phyloP scores from a whole-genome alignment of 805 yeast species.

The Ogataea polymorpha region DNA sequence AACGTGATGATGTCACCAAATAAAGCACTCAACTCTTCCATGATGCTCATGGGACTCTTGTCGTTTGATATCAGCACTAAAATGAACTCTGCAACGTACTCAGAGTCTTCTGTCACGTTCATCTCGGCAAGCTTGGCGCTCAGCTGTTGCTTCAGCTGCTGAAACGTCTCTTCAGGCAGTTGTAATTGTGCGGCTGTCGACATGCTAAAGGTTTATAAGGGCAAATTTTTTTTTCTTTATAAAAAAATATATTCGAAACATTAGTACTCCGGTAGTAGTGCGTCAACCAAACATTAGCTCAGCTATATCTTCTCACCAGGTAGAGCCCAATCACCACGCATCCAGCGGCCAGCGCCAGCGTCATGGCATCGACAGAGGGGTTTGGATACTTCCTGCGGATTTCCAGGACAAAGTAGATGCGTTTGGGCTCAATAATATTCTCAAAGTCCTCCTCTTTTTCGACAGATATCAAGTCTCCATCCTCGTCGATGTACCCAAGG shows the following conservation, averaged over 20 bases:
- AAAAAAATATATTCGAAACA: not conserved
- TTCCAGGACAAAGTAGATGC: constrained; percentile 16
- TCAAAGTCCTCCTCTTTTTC: constrained; percentile 36
- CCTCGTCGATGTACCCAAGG: constrained; percentile 39
- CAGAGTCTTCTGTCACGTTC: constrained; percentile 48
- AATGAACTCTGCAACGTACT: constrained; percentile 70
- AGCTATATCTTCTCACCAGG: constrained; percentile 1
- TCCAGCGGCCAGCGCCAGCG: constrained; percentile 3
- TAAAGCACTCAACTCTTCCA: constrained; percentile 55
- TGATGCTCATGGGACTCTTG: constrained; percentile 57
- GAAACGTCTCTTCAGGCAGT: constrained; percentile 35
- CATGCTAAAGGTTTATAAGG: constrained; percentile 11
- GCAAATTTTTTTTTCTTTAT: constrained; percentile 13
- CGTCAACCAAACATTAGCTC: not conserved
- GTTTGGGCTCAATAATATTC: constrained; percentile 19
- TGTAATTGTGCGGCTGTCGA: constrained; percentile 12
- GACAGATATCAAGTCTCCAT: constrained; percentile 34
- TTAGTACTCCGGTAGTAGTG: not conserved
- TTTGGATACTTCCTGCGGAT: constrained; percentile 4
- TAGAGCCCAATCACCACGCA: constrained; percentile 1
- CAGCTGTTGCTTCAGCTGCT: constrained; percentile 42
- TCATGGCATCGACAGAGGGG: not conserved
- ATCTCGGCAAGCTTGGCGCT: constrained; percentile 39
- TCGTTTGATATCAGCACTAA: constrained; percentile 68
- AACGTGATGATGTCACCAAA: constrained; percentile 61